Evolutionary conservation across 306 rosid species (phyloP), one percentile per base, ranked within the genome.

Genomic region (Fragaria vesca): DNA sequence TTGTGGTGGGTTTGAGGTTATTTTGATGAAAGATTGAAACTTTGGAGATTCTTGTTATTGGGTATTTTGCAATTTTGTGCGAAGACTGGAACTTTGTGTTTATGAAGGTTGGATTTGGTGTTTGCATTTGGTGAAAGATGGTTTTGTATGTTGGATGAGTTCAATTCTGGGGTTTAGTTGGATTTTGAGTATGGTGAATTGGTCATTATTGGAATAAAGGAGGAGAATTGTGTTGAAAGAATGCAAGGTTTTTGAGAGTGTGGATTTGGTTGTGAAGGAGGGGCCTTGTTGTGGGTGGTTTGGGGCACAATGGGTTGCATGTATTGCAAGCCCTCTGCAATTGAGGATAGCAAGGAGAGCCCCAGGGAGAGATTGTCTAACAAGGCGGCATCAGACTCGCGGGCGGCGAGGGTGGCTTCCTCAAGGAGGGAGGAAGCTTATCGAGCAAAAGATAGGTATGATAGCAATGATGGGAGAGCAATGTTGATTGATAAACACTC

Each of bases 291-390:
- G 61, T 78, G 87, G 86, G 57, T 87, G 85, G 75, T 65, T 77
- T 75, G 80, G 82, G 85, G 79, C 81, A 84, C 79, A 77, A 95
- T 95, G 98, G 98, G 98, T 86, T 76, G 97, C 84, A 47, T 84
- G 76, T 91, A 87, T 75, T 88, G 97, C 91, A 95, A 91, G 89
- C 96, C 98, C 82, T 95, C 91, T 82, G 97, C 97, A 72, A 92
- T 95, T 78, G 98, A 95, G 84, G 98, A 95, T 72, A 89, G 97
- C 84, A 92, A 88, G 84, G 98, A 95, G 80, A 93, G 97, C 81
- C 98, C 98, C 15, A 85, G 96, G 78, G 97, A 95, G 86, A 86
- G 89, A 66, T 66, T 90, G 68, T 75, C 95, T 0, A 89, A 76
- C 81, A 95, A 93, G 87, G 76, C 86, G 20, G 80, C 90, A 2